A percentile compares a stretch with the other conserved stretches of the same genome.
Conservation (phyloP, 2,329 filamentous ascomycete genomes). For the Aspergillus pseudonomiae region DNA sequence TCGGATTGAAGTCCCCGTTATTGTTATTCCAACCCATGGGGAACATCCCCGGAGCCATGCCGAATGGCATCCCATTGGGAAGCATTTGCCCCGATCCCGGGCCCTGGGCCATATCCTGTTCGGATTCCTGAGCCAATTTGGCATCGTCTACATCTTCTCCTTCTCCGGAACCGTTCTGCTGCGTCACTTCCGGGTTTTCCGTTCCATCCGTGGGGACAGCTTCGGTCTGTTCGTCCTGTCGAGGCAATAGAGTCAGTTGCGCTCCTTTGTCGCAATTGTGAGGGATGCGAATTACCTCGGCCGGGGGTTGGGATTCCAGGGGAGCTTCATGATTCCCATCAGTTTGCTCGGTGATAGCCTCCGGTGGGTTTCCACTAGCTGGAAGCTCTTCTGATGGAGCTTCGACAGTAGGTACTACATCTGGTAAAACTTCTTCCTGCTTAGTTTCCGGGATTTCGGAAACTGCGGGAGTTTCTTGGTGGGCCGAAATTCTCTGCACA, state of each 20-base stretch:
- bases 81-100: conserved; percentile 17
- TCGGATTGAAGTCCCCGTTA: conserved; percentile 67
- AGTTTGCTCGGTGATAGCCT: conserved; percentile 12
- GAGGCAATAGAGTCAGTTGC: background rate
- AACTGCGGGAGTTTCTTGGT: conserved; percentile 20
- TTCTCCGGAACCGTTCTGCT: conserved; percentile 16
- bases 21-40: conserved; percentile 63
- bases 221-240: conserved; percentile 20
- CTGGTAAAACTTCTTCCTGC: conserved; percentile 7
- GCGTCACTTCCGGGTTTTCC: conserved; percentile 13
- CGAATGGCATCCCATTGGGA: conserved; percentile 42
- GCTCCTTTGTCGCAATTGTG: background rate
- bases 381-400: conserved; percentile 18
- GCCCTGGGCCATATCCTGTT: conserved; percentile 18
- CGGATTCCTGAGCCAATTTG: conserved; percentile 14
- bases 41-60: conserved; percentile 54
- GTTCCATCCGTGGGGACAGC: conserved; percentile 13
- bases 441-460: conserved; percentile 24
- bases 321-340: conserved; percentile 11
- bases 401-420: conserved; percentile 17
- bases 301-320: conserved; percentile 19
- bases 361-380: conserved; percentile 9
- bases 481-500: conserved; percentile 22
- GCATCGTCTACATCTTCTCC: conserved; percentile 18
- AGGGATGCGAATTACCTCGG: conserved; percentile 11